Conservation (phyloP, 306 rosid genomes). For the Pyrus pyrifolia region DNA sequence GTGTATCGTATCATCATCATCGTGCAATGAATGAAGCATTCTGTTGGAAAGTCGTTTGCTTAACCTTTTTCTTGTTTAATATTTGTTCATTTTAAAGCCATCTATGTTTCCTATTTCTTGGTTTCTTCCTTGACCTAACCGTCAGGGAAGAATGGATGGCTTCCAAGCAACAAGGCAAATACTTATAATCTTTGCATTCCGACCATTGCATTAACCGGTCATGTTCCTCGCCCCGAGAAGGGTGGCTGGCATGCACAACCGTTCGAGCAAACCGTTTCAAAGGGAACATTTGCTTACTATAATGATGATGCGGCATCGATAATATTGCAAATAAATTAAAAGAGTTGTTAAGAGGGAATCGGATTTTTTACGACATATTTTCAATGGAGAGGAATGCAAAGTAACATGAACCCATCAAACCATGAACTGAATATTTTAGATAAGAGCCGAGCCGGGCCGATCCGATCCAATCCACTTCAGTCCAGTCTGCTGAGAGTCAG, state of each 20-base stretch:
- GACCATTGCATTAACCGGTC: constrained; percentile 66
- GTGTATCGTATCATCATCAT: too few relatives aligned
- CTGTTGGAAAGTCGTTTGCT: not conserved
- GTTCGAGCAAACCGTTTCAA: constrained; percentile 11
- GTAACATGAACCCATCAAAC: not conserved
- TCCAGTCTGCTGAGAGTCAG: too few relatives aligned
- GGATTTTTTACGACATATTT: too few relatives aligned
- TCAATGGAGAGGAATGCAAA: not conserved
- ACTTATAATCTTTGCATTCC: constrained; percentile 41
- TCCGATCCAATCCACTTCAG: too few relatives aligned
- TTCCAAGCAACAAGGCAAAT: constrained; percentile 50
- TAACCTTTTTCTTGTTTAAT: not conserved
- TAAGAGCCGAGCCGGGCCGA: too few relatives aligned
- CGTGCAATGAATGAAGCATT: not conserved
- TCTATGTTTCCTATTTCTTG: too few relatives aligned
- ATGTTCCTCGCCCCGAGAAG: too few relatives aligned
- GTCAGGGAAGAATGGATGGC: constrained; percentile 11
- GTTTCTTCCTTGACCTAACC: not conserved
- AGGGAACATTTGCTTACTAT: not conserved
- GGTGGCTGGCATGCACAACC: constrained; percentile 49
- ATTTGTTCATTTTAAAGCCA: too few relatives aligned
- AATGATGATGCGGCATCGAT: not conserved
- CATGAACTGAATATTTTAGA: not conserved
- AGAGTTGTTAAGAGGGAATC: not conserved
- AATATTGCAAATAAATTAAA: not conserved